Percentiles rank a stretch among this genome's conserved stretches.
phyloP scores from a whole-genome alignment of 2,329 filamentous ascomycete genomes.

The Leptographium galeiforme region DNA sequence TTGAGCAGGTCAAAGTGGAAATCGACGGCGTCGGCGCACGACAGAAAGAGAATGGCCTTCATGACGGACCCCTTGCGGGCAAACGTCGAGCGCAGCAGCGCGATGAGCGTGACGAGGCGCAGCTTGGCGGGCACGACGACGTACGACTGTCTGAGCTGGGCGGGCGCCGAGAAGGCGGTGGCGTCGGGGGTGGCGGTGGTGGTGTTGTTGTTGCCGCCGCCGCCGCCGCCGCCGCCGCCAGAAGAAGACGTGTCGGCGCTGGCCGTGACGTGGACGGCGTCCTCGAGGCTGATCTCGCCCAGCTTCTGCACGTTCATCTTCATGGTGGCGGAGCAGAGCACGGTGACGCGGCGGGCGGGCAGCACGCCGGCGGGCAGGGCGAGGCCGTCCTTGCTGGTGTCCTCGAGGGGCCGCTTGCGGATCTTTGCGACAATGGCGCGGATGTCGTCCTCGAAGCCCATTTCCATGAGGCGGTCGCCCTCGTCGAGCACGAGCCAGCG shows the following conservation, averaged over 20 bases:
- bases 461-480: slow-evolving; percentile 94
- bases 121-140: slow-evolving; percentile 79
- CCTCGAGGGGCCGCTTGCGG: slow-evolving; percentile 47
- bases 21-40: slow-evolving; percentile 91
- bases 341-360: slow-evolving; percentile 64
- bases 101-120: slow-evolving; percentile 74
- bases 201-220: slow-evolving; percentile 21
- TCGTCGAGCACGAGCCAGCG: slow-evolving; percentile 92
- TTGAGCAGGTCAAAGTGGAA: slow-evolving; percentile 85
- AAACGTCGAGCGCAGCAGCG: slow-evolving; percentile 76
- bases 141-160: slow-evolving; percentile 89
- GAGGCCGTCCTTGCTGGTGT: slow-evolving; percentile 44
- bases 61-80: slow-evolving; percentile 80
- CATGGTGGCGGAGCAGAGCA: slow-evolving; percentile 93
- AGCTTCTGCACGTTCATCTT: slow-evolving; percentile 94
- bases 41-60: slow-evolving; percentile 95
- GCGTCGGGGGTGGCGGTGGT: slow-evolving; percentile 30
- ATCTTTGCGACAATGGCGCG: slow-evolving; percentile 74
- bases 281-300: slow-evolving; percentile 87
- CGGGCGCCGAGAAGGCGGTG: slow-evolving; percentile 62
- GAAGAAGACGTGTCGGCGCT: background rate
- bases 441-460: slow-evolving; percentile 92
- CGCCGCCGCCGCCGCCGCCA: no score
- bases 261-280: slow-evolving; percentile 76
- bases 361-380: slow-evolving; percentile 46